These are phyloP conservation scores for Blastobotrys arbuscula DNA, from an alignment of 1,139 yeast genomes.

Conservation along the genomic window DNA sequence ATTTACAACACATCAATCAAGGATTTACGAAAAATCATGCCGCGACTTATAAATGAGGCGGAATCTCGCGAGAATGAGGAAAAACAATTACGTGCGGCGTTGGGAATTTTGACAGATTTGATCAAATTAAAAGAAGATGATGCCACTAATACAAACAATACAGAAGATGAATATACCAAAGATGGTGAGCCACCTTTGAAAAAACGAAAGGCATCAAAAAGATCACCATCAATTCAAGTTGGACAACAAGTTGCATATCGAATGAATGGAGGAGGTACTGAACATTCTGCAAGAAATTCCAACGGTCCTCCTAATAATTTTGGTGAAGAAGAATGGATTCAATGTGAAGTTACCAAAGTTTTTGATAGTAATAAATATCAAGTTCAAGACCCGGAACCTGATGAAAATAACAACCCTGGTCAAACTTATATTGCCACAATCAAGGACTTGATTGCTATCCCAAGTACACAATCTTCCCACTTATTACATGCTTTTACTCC, in stretches of 20 bases:
- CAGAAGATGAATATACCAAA: constrained; percentile 1
- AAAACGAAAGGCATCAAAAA: constrained; percentile 8
- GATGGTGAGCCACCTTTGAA: constrained; percentile 8
- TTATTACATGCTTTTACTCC: constrained; percentile 55
- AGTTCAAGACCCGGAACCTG: constrained; percentile 96
- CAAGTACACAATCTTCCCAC: constrained; percentile 36
- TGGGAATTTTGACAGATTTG: constrained; percentile 3
- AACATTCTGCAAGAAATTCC: neutral
- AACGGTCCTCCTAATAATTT: constrained; percentile 13
- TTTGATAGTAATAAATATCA: constrained; percentile 71
- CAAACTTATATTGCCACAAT: constrained; percentile 77
- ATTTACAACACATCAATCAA: constrained; percentile 9
- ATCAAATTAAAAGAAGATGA: constrained; percentile 10
- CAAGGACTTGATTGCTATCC: constrained; percentile 74
- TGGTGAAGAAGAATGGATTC: constrained; percentile 91
- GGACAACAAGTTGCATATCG: constrained; percentile 90
- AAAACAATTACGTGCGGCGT: constrained; percentile 9
- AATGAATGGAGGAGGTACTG: constrained; percentile 30
- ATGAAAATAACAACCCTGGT: constrained; percentile 85
- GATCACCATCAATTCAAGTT: constrained; percentile 26
- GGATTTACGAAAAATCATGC: constrained; percentile 1
- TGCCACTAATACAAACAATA: neutral
- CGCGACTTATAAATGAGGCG: constrained; percentile 11
- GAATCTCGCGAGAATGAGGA: constrained; percentile 13
- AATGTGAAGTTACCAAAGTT: constrained; percentile 80